Evolutionary conservation across 1,139 yeast genomes (phyloP), one percentile per base, ranked within the genome.

Genomic region (Barnettozyma hawaiiensis): DNA sequence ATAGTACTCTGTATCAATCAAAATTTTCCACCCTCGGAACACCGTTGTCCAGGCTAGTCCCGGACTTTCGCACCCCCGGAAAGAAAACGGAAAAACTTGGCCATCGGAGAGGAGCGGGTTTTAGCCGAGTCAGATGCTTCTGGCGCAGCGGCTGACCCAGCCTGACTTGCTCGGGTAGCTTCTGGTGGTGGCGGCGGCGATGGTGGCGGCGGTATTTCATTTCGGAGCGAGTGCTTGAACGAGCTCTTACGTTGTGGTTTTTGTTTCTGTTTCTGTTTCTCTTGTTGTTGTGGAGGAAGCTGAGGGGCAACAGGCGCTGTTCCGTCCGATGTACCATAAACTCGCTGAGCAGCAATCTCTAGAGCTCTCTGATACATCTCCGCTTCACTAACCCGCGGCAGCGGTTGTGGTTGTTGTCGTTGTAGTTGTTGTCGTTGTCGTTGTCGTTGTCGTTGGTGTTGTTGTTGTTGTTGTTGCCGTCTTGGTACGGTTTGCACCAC

Each of bases 291-390:
- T 20, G 26, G 19, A 21, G 18, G 15, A 11, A 3, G 21, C n/a
- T 3, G 21, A 16, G 28, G 26, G 16, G 20, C 22, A 23, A 26
- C 21, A 4, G 36, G 18, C 14, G 15, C 20, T n/a, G 10, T 31
- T 22, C 26, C 35, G 11, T 18, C 18, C 10, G 32, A n/a, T 4
- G 20, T 33, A 10, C 46, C 45, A 37, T 41, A 44, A 4, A 46
- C 47, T 36, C 35, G 28, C 12, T 40, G 15, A 19, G 37, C 32
- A 2, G 49, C 49, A 28, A 46, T 31, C 16, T 46, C 41, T 26
- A 44, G 16, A 1, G 49, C 49, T 16, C 31, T 35, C 2, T 39
- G 44, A 23, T 34, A 43, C 47, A 44, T 44, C 24, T 46, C 47
- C 7, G 36, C 44, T 18, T 44, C 44, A 3, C 37, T 37, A 2